phyloP scores from a whole-genome alignment of 176 grass and related monocot species.

The Carex scoparia region DNA sequence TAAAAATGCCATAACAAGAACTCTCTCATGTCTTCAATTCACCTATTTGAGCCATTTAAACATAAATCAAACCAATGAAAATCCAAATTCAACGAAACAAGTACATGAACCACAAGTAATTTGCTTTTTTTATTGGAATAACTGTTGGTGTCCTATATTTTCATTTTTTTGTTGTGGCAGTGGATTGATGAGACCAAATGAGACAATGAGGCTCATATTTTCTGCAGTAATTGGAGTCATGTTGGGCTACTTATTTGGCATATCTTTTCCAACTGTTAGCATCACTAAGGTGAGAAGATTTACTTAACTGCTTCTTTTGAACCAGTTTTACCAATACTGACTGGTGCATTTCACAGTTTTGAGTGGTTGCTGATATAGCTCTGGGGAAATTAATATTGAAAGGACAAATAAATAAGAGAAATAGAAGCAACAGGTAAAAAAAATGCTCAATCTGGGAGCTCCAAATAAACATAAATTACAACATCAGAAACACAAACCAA shows the following conservation, averaged over 20 bases:
- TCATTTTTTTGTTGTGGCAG: constrained; percentile 15
- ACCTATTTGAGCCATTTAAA: constrained; percentile 11
- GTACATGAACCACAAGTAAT: not conserved
- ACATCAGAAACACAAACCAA: not conserved
- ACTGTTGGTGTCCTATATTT: not conserved
- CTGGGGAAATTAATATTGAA: not conserved
- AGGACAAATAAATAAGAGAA: not conserved
- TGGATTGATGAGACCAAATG: constrained; percentile 47
- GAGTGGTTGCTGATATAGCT: not conserved
- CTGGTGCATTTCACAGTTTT: constrained; percentile 4
- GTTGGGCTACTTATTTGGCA: constrained; percentile 68
- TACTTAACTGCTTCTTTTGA: not conserved
- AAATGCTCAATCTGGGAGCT: not conserved
- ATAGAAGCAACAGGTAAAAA: not conserved
- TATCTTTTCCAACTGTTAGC: constrained; percentile 62
- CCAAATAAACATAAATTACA: not conserved
- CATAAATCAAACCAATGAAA: not conserved
- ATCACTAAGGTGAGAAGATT: constrained; percentile 47
- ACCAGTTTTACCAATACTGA: not conserved
- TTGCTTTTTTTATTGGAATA: not conserved
- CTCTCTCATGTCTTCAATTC: not conserved
- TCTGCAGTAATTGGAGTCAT: constrained; percentile 44
- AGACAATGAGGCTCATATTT: constrained; percentile 56
- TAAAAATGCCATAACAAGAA: not conserved
- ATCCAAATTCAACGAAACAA: not conserved